Percentiles rank a stretch among this genome's conserved stretches.
Conservation (phyloP, 2,329 filamentous ascomycete species). For the Penicillium sp. region DNA sequence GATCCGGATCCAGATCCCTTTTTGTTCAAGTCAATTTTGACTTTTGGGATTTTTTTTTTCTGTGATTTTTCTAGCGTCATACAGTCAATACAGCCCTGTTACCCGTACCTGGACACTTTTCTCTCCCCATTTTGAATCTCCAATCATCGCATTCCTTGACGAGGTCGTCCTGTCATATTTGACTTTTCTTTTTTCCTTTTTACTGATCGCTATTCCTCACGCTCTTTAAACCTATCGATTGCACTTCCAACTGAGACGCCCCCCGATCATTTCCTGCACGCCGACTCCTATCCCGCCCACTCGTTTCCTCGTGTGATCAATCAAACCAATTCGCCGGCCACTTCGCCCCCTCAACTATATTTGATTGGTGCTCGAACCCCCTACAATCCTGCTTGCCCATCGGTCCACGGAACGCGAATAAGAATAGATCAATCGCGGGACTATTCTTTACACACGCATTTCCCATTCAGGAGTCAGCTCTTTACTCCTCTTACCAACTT, state of each 20-base stretch:
- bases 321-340: conserved; percentile 5
- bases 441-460: conserved; percentile 1
- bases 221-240: not conserved
- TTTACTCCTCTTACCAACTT: not conserved
- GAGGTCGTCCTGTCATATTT: conserved; percentile 4
- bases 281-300: not conserved
- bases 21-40: conserved; percentile 4
- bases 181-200: not conserved
- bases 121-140: conserved; percentile 4
- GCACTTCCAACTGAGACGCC: not conserved
- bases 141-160: conserved; percentile 9
- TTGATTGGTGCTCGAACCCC: conserved; percentile 16
- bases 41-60: not conserved
- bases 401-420: conserved; percentile 10
- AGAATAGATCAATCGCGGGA: conserved; percentile 6
- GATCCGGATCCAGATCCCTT: conserved; percentile 23
- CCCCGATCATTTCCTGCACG: not conserved
- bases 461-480: conserved; percentile 2
- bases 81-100: not conserved
- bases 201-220: not conserved
- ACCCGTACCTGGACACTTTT: not conserved
- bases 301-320: conserved; percentile 15
- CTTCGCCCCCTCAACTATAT: not conserved
- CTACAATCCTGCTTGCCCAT: conserved; percentile 1
- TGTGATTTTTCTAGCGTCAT: conserved; percentile 4